These are phyloP conservation scores for Closterium sp. DNA, from an alignment of 139 green algal species.

Conservation along the genomic window DNA sequence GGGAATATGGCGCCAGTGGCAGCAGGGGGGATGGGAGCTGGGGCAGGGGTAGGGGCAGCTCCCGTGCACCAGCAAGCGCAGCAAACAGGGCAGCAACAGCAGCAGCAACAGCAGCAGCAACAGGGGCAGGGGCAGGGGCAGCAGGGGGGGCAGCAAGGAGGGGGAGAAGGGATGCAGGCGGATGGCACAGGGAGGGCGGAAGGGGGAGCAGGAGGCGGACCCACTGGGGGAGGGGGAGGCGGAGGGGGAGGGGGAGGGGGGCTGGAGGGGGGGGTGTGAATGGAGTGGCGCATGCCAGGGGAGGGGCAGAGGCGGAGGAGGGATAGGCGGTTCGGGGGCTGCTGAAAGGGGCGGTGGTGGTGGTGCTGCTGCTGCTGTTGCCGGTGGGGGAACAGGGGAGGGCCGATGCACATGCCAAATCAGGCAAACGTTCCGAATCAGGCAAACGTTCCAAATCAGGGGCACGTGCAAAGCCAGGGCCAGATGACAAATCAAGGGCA, in stretches of 20 bases:
- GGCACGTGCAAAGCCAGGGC: too few species aligned
- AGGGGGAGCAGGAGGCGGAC: not conserved
- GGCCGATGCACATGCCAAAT: not conserved
- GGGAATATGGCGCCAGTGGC: not conserved
- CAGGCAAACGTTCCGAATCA: not conserved
- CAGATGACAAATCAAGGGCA: not conserved
- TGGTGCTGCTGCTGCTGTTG: not conserved
- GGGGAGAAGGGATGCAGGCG: not conserved
- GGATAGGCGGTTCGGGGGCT: not conserved
- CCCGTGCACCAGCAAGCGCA: not conserved
- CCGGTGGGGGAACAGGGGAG: not conserved
- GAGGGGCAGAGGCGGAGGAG: not conserved
- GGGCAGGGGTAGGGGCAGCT: not conserved
- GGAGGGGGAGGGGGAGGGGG: not conserved
- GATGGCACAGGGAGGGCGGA: not conserved
- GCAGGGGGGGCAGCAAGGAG: not conserved
- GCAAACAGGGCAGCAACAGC: not conserved
- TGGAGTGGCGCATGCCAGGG: not conserved
- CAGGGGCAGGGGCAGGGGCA: not conserved
- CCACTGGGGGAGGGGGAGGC: not conserved
- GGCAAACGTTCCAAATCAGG: not conserved
- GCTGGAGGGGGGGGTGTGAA: not conserved
- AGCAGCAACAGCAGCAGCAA: not conserved
- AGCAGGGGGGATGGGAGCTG: not conserved
- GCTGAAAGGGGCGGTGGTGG: not conserved